These are phyloP conservation scores for Neocallimastix lanati DNA, from an alignment of 192 early-diverging fungal species.

Conservation along the genomic window DNA sequence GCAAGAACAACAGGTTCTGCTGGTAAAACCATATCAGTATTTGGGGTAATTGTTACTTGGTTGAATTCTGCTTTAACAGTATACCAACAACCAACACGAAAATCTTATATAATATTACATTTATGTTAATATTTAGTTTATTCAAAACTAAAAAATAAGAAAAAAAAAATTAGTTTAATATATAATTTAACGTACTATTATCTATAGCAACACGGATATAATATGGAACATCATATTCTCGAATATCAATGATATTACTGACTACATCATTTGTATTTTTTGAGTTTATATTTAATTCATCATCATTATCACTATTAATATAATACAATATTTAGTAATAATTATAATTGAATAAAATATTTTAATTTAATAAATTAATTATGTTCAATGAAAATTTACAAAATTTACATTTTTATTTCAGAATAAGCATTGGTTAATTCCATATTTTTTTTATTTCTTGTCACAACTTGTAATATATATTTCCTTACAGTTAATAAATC, in stretches of 20 bases:
- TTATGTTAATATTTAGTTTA: no score
- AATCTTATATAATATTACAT: constrained; percentile 21
- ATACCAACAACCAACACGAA: constrained; percentile 94
- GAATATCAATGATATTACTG: constrained; percentile 67
- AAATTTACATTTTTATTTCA: constrained; percentile 36
- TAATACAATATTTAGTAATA: no score
- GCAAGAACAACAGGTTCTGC: constrained; percentile 88
- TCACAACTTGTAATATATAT: constrained; percentile 43
- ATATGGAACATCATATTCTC: constrained; percentile 97
- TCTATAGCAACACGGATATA: constrained; percentile 90
- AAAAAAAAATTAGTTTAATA: neutral
- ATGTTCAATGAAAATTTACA: neutral
- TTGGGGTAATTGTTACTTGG: constrained; percentile 35
- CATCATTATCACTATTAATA: neutral
- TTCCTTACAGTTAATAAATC: constrained; percentile 62
- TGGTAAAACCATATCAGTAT: constrained; percentile 73
- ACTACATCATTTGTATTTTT: constrained; percentile 17
- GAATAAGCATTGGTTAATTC: constrained; percentile 44
- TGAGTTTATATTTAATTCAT: neutral
- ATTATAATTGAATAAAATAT: no score
- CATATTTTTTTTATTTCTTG: constrained; percentile 38
- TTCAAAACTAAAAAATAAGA: no score
- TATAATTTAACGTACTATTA: constrained; percentile 23
- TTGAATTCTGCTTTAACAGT: constrained; percentile 42
- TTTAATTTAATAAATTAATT: neutral